phyloP scores from a whole-genome alignment of 371 early-diverging fungal species.

The Mucor saturninus region DNA sequence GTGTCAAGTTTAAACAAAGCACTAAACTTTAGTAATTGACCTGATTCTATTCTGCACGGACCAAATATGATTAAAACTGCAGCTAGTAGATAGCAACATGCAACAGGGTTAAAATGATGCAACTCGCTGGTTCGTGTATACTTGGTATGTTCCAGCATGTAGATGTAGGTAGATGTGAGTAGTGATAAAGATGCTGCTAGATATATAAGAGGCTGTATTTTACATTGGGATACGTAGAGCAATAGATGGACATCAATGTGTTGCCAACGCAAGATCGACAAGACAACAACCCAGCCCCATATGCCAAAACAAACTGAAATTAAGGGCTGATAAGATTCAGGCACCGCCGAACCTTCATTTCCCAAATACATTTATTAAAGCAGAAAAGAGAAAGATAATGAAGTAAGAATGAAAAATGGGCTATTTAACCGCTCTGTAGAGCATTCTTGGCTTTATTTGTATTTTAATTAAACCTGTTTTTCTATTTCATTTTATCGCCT shows the following conservation, averaged over 20 bases:
- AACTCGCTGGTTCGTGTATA: not conserved
- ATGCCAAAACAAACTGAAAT: conserved; percentile 68
- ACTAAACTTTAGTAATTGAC: not conserved
- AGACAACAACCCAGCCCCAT: conserved; percentile 75
- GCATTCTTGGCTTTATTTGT: too few relatives aligned
- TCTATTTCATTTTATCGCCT: too few relatives aligned
- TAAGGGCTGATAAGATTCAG: conserved; percentile 64
- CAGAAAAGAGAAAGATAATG: too few relatives aligned
- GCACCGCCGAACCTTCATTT: conserved; percentile 27
- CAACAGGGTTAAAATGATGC: conserved; percentile 1
- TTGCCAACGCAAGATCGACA: conserved; percentile 52
- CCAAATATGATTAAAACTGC: not conserved
- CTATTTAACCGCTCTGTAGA: too few relatives aligned
- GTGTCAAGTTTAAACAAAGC: too few relatives aligned
- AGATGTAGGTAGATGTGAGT: not conserved
- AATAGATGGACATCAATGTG: conserved; percentile 13
- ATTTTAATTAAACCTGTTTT: too few relatives aligned
- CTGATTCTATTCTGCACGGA: not conserved
- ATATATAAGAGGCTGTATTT: not conserved
- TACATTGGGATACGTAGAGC: not conserved
- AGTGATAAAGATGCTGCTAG: not conserved
- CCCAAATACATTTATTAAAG: not conserved
- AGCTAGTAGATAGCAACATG: not conserved
- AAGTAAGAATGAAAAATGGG: too few relatives aligned
- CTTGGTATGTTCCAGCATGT: not conserved